Conservation (phyloP, 1,284 basidiomycete genomes). For the Tremellales sp. region DNA sequence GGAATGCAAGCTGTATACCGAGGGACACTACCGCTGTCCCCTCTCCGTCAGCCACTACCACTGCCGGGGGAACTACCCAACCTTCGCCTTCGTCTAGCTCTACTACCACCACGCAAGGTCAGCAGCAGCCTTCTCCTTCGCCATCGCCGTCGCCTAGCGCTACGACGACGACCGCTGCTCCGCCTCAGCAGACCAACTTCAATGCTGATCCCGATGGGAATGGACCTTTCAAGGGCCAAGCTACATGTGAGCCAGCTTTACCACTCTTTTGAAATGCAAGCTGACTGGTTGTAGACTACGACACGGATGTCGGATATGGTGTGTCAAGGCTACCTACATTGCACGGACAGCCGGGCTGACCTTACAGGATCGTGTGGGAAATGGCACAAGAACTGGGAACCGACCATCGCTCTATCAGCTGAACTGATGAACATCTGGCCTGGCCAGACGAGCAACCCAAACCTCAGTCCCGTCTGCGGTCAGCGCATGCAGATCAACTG, state of each 20-base stretch:
- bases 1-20: not conserved
- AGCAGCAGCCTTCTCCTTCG: not conserved
- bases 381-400: constrained; percentile 16
- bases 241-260: constrained; percentile 21
- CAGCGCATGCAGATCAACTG: constrained; percentile 47
- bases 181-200: constrained; percentile 3
- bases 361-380: constrained; percentile 36
- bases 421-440: constrained; percentile 51
- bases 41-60: not conserved
- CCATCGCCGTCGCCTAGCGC: constrained; percentile 1
- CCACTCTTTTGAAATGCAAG: not conserved
- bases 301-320: constrained; percentile 15
- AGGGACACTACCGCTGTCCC: not conserved
- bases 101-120: not conserved
- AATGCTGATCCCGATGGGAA: constrained; percentile 34
- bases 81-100: not conserved
- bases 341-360: not conserved
- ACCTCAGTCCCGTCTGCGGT: constrained; percentile 54
- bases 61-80: not conserved
- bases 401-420: constrained; percentile 49
- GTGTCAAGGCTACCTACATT: not conserved
- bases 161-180: constrained; percentile 3
- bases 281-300: constrained; percentile 19
- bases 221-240: constrained; percentile 40
- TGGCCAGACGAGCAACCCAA: constrained; percentile 49